Evolutionary conservation across 2,329 filamentous ascomycete species (phyloP).

Genomic region (Fusarium xyrophilum): DNA sequence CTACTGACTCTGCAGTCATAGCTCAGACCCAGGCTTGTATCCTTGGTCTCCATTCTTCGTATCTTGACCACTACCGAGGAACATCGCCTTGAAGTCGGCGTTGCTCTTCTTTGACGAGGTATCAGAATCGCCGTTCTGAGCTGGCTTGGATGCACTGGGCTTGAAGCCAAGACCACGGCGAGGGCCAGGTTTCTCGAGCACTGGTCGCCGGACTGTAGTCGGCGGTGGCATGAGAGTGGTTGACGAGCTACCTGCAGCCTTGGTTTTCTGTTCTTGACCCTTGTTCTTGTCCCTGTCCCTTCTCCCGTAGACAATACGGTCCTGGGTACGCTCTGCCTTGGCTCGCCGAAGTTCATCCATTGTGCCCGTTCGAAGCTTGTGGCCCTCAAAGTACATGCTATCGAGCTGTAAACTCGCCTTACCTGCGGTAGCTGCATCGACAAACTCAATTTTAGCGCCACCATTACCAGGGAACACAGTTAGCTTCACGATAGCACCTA

Average conservation of each 20-base stretch:
- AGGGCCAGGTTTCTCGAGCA: conserved; percentile 49
- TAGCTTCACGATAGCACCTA: conserved; percentile 76
- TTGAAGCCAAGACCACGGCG: conserved; percentile 56
- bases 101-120: conserved; percentile 57
- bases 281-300: conserved; percentile 39
- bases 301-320: conserved; percentile 43
- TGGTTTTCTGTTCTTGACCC: conserved; percentile 40
- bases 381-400: conserved; percentile 61
- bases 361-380: conserved; percentile 61
- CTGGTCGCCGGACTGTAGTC: conserved; percentile 52
- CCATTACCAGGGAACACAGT: conserved; percentile 81
- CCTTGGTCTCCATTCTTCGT: conserved; percentile 10
- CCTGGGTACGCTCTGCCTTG: conserved; percentile 51
- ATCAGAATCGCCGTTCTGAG: conserved; percentile 34
- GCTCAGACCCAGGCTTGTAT: conserved; percentile 2
- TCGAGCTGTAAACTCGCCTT: conserved; percentile 69
- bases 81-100: conserved; percentile 64
- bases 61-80: conserved; percentile 44
- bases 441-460: conserved; percentile 86
- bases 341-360: conserved; percentile 62
- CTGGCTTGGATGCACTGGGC: conserved; percentile 28
- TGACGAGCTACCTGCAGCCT: conserved; percentile 8
- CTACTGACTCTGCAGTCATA: conserved; percentile 3
- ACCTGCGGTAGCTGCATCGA: conserved; percentile 72
- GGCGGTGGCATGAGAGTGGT: conserved; percentile 54